Percentiles rank a stretch among this genome's conserved stretches.
These are phyloP conservation scores for Auriscalpium microsporum DNA, from an alignment of 768 basidiomycete species.

Conservation along the genomic window DNA sequence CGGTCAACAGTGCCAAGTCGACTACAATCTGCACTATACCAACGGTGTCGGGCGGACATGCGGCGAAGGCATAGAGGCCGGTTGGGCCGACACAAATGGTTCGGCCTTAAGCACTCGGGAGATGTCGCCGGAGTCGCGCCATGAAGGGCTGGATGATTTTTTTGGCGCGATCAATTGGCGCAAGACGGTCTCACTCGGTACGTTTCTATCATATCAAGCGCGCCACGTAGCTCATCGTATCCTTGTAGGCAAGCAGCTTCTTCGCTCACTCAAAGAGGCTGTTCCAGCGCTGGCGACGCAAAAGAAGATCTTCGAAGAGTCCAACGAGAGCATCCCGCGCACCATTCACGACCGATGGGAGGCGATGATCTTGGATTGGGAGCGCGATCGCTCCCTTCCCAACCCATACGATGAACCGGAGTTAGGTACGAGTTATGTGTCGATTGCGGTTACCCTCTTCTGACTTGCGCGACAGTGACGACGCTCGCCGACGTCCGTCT, in stretches of 20 bases:
- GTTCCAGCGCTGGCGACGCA: background rate
- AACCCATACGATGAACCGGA: background rate
- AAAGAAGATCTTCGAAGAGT: background rate
- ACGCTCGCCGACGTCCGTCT: background rate
- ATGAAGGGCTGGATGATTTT: background rate
- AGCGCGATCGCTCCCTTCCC: background rate
- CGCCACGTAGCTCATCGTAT: background rate
- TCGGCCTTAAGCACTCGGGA: background rate
- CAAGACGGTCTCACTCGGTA: background rate
- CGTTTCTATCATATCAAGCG: background rate
- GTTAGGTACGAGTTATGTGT: background rate
- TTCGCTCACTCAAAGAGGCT: background rate
- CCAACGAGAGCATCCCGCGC: background rate
- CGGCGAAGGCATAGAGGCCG: background rate
- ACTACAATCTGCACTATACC: constrained; percentile 13
- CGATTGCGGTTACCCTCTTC: too few species aligned
- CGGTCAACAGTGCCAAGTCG: constrained; percentile 16
- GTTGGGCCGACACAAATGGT: background rate
- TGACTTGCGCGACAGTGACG: background rate
- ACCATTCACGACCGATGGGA: background rate
- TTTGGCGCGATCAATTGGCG: background rate
- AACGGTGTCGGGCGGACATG: background rate
- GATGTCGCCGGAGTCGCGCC: background rate
- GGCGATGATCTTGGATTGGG: background rate
- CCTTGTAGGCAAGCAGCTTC: background rate